Evolutionary conservation across 768 basidiomycete species (phyloP), one percentile per base, ranked within the genome.

Genomic region (Naematelia encephala): DNA sequence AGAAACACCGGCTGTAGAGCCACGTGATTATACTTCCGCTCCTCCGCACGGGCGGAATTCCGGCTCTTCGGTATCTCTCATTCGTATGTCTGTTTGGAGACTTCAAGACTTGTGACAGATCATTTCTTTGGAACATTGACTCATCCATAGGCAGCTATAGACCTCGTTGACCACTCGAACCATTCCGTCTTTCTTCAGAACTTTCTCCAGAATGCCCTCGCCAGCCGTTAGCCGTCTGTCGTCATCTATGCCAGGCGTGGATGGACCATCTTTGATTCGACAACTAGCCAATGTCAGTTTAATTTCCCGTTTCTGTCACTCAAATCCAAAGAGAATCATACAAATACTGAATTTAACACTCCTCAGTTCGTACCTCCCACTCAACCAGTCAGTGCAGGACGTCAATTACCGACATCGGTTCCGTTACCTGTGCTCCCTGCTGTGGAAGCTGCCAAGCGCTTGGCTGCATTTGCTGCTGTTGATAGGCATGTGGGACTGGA

Each of bases 391-490:
- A 62, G 58, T 16, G 54, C 63, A 3, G 54, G 62, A 13, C 61
- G 61, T 45, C 71, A 73, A 44, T 62, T 73, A 0, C 71, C 71
- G 3, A 73, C 71, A 5, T 64, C 63, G 12, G 59, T 68, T 1
- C 64, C 67, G 2, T 52, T 73, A 10, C 72, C 72, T 2, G 64
- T 64, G 3, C 59, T 73, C 8, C 60, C 69, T 4, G 74, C 72
- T 25, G 78, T 98, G 42, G 94, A 98, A 69, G 82, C 82, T 54
- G 86, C 91, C 16, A 99, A 99, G 79, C 82, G 84, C 54, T 82
- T 94, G 16, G 96, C 96, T 8, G 96, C 96, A 2, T 93, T 85
- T 79, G 88, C 89, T 0, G 96, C 96, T 0, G 94, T 99, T 1
- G 94, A 98, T 74, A 82, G 85, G 51, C 88, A 97, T 78, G 82